Percentiles rank a stretch among this genome's conserved stretches.
Evolutionary conservation across 169 alveolate genomes (phyloP).

Genomic region (Eimeria necatrix): DNA sequence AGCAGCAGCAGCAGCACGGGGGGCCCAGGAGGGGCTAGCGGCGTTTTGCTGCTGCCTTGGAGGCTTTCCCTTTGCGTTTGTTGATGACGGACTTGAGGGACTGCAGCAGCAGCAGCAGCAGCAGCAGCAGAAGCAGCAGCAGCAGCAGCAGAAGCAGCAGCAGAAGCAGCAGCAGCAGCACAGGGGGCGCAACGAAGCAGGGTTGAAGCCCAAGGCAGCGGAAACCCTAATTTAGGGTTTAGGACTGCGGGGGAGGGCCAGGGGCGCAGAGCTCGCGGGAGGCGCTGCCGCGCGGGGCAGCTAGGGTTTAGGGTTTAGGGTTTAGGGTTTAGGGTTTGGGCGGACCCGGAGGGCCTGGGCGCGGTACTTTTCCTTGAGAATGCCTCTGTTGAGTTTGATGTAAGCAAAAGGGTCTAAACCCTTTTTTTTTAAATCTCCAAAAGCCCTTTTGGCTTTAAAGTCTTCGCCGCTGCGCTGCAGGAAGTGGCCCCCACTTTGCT

Average conservation of each 20-base stretch:
- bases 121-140: too few relatives aligned
- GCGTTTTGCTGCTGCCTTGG: not conserved
- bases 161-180: not conserved
- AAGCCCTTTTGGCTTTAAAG: conserved; percentile 66
- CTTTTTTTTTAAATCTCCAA: conserved; percentile 76
- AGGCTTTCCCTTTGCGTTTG: not conserved
- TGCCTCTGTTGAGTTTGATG: conserved; percentile 71
- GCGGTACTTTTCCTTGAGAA: conserved; percentile 66
- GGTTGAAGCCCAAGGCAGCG: too few relatives aligned
- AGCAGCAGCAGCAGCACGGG: not conserved
- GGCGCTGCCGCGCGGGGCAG: not conserved
- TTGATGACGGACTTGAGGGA: conserved; percentile 29
- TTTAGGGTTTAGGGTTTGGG: conserved; percentile 6
- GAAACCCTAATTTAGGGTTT: not conserved
- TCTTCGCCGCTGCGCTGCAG: conserved; percentile 59
- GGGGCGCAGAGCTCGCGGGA: too few relatives aligned
- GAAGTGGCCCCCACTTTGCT: conserved; percentile 70
- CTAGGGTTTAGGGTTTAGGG: not conserved
- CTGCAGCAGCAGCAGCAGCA: conserved; percentile 20
- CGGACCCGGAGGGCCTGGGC: conserved; percentile 74
- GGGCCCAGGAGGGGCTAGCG: not conserved
- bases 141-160: too few relatives aligned
- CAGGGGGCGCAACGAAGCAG: not conserved
- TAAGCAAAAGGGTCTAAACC: conserved; percentile 80
- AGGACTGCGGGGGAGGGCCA: not conserved